Base-by-base conservation (phyloP, 2,329 filamentous ascomycete species). In the Apiospora saccharicola region DNA sequence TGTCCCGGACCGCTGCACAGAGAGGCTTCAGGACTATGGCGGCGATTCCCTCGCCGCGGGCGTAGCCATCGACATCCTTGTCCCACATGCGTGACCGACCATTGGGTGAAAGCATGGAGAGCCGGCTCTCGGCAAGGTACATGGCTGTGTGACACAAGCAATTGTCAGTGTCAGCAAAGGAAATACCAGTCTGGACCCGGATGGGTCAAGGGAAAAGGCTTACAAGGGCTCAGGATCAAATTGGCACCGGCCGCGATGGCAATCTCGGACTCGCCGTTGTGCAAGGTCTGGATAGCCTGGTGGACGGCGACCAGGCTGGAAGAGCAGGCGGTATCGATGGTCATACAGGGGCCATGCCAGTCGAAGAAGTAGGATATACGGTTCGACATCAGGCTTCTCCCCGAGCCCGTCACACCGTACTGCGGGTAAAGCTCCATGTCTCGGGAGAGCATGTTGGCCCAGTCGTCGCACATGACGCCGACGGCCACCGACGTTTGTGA, bases 1-100 rank as follows among this genome's bases (percentile, higher is more conserved):
- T n/a, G n/a, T n/a, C n/a, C n/a, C n/a, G n/a, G n/a, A n/a, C n/a
- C n/a, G n/a, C n/a, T n/a, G n/a, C n/a, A n/a, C n/a, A n/a, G n/a
- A n/a, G n/a, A n/a, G n/a, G n/a, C n/a, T n/a, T n/a, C n/a, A n/a
- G n/a, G n/a, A n/a, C n/a, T n/a, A n/a, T n/a, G n/a, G n/a, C n/a
- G n/a, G 82, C 86, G 13, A 86, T 78, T 1, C 88, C 89, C 75
- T 91, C 89, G 16, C 67, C 67, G 2, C 67, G 43, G 10, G 22
- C 43, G 19, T 69, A 69, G 3, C 67, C 67, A 46, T 47, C 41
- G 24, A 22, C 77, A 83, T 14, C 80, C 78, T 76, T 72, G 71
- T 53, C 49, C 49, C 49, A 53, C 49, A 53, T 53, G n/a, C 77
- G 75, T n/a, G 74, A 82, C 41, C 71, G 74, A 1, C 78, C 77